Base-by-base conservation (phyloP, 2,329 filamentous ascomycete genomes). In the Botrytis tulipae region DNA sequence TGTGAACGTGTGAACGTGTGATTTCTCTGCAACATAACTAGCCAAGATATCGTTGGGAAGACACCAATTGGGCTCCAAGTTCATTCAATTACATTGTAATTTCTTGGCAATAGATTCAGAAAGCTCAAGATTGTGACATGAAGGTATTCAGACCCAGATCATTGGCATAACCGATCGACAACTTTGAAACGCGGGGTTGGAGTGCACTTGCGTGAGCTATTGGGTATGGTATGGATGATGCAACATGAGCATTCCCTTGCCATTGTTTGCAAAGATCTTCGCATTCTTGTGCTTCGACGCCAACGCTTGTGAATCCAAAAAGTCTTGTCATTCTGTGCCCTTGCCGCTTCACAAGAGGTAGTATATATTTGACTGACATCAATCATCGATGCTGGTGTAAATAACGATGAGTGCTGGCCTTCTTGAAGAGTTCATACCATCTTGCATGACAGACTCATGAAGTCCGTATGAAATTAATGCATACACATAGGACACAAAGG, bases 11-110 rank as follows among this genome's bases (percentile, higher is more conserved):
- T 54, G 25, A 54, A 54, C n/a, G 12, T 16, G n/a, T 54, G n/a
- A 54, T 29, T 29, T 18, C 51, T 54, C 25, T 16, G 12, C 51
- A 54, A 29, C 51, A 18, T 18, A 7, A 54, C 51, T 54, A n/a
- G 25, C 51, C 12, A 29, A 18, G 6, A 54, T 54, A 2, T 29
- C 18, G 25, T 29, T 54, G n/a, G 12, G 0, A 1, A n/a, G 16
- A 18, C 51, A 7, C n/a, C 14, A 8, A 29, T 29, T 29, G 2
- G 1, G 51, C 51, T 16, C 3, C 51, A 29, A 54, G 6, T 54
- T 1, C 51, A 7, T 7, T 3, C 0, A 7, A 16, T 7, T 54
- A 1, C 2, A 16, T 16, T 29, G 6, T 14, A 8, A 3, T 18
- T 18, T 3, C 12, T 16, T 54, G 12, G 14, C 25, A 29, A 18